These are phyloP conservation scores for Ophiosphaerella herpotricha DNA, from an alignment of 2,329 filamentous ascomycete species.

Conservation along the genomic window DNA sequence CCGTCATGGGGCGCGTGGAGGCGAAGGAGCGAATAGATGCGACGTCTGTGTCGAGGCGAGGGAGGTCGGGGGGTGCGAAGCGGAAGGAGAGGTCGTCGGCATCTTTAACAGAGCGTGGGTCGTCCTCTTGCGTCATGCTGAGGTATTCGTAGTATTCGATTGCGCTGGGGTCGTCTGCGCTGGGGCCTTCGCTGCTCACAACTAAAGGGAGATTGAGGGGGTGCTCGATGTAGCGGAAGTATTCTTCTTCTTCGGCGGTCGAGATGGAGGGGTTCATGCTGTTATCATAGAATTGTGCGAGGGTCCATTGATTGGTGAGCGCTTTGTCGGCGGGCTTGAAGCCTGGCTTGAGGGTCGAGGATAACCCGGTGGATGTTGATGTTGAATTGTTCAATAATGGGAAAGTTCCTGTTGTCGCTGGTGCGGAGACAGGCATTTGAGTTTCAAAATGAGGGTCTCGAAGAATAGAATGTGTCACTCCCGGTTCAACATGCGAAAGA, in stretches of 20 bases:
- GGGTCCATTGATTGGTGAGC: conserved; percentile 83
- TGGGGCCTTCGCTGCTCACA: conserved; percentile 67
- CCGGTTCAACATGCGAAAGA: conserved; percentile 39
- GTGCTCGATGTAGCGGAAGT: conserved; percentile 83
- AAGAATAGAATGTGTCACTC: conserved; percentile 49
- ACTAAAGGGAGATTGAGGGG: conserved; percentile 87
- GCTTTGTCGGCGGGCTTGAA: conserved; percentile 71
- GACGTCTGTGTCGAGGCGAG: conserved; percentile 28
- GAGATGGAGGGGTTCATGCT: conserved; percentile 85
- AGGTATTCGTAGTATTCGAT: conserved; percentile 82
- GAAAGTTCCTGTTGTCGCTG: conserved; percentile 20
- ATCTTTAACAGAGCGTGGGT: conserved; percentile 18
- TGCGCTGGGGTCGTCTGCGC: conserved; percentile 53
- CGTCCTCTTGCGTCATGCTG: conserved; percentile 52
- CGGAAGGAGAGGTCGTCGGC: conserved; percentile 22
- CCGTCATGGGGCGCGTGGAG: conserved; percentile 32
- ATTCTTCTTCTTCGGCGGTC: conserved; percentile 78
- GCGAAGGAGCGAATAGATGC: conserved; percentile 32
- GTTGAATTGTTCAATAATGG: conserved; percentile 34
- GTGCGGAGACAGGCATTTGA: conserved; percentile 23
- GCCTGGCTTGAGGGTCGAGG: conserved; percentile 27
- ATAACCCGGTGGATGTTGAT: conserved; percentile 33
- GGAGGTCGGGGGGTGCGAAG: conserved; percentile 17
- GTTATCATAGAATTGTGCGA: conserved; percentile 82
- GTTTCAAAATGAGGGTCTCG: conserved; percentile 47